Evolutionary conservation across 108 stramenopile species (phyloP).

Genomic region (Aurantiochytrium sp.): DNA sequence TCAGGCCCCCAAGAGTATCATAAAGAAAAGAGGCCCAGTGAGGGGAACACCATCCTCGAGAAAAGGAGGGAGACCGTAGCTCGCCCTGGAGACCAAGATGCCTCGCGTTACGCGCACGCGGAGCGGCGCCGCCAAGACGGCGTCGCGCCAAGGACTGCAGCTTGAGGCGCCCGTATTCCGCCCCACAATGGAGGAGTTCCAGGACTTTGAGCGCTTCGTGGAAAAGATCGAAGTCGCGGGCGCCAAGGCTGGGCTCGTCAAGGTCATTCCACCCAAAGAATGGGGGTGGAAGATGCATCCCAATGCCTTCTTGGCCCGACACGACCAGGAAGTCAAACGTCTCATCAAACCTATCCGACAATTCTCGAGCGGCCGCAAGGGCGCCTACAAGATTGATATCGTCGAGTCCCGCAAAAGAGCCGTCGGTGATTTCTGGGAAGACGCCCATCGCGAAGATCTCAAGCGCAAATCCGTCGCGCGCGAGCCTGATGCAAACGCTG

Average conservation of each 20-base stretch:
- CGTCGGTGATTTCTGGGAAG: not conserved
- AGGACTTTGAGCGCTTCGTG: constrained; percentile 36
- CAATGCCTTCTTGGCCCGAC: not conserved
- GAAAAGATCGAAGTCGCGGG: constrained; percentile 26
- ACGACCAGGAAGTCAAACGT: constrained; percentile 18
- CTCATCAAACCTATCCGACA: not conserved
- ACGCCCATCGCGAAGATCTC: not conserved
- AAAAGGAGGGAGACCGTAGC: not conserved
- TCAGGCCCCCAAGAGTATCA: not conserved
- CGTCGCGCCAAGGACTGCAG: not conserved
- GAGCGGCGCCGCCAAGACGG: not conserved
- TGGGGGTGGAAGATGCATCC: not conserved
- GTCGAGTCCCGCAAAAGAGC: not conserved
- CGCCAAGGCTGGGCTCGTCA: constrained; percentile 34
- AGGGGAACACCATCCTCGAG: not conserved
- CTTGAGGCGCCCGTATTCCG: constrained; percentile 35
- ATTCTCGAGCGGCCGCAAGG: not conserved
- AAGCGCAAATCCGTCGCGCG: not conserved
- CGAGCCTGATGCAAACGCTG: not conserved
- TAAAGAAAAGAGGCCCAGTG: not conserved
- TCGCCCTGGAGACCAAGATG: not conserved
- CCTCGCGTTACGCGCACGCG: not conserved
- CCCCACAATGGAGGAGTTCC: constrained; percentile 44
- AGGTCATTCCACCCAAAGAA: constrained; percentile 44
- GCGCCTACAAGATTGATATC: not conserved